Percentiles rank a stretch among this genome's conserved stretches.
These are phyloP conservation scores for Myrmaecium sp. DNA, from an alignment of 2,329 filamentous ascomycete genomes.

Conservation along the genomic window DNA sequence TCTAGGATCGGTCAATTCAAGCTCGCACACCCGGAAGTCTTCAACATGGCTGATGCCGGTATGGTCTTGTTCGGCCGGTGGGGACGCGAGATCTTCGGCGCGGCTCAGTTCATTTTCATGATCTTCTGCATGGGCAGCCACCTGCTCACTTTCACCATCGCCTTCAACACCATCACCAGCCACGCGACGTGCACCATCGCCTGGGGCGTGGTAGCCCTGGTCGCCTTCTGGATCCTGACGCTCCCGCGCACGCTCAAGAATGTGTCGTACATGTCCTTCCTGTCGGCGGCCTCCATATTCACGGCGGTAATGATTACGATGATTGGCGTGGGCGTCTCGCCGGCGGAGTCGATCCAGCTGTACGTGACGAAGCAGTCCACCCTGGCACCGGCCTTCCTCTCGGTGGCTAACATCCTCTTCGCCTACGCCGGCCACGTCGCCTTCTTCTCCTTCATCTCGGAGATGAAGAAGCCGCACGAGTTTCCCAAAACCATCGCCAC, in stretches of 20 bases:
- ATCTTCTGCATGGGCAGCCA: slow-evolving; percentile 6
- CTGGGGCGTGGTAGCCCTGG: slow-evolving; percentile 42
- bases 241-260: slow-evolving; percentile 46
- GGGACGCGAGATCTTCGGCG: slow-evolving; percentile 3
- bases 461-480: slow-evolving; percentile 43
- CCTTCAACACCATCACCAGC: slow-evolving; percentile 7
- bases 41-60: slow-evolving; percentile 6
- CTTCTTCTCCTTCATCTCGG: slow-evolving; percentile 50
- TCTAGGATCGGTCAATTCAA: slow-evolving; percentile 8
- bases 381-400: slow-evolving; percentile 20
- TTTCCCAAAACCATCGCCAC: slow-evolving; percentile 46
- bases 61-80: slow-evolving; percentile 4
- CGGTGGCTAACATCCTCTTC: slow-evolving; percentile 46
- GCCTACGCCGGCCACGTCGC: slow-evolving; percentile 52
- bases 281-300: slow-evolving; percentile 26
- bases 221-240: slow-evolving; percentile 41
- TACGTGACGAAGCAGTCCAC: slow-evolving; percentile 18
- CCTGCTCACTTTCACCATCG: slow-evolving; percentile 7
- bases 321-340: slow-evolving; percentile 16
- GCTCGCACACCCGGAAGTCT: slow-evolving; percentile 5
- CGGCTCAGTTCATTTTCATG: slow-evolving; percentile 4
- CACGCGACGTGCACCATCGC: slow-evolving; percentile 5
- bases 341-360: slow-evolving; percentile 2
- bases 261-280: slow-evolving; percentile 44
- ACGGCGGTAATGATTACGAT: slow-evolving; percentile 22